Base-by-base conservation (phyloP, 768 basidiomycete species). In the Mycena vitilis region DNA sequence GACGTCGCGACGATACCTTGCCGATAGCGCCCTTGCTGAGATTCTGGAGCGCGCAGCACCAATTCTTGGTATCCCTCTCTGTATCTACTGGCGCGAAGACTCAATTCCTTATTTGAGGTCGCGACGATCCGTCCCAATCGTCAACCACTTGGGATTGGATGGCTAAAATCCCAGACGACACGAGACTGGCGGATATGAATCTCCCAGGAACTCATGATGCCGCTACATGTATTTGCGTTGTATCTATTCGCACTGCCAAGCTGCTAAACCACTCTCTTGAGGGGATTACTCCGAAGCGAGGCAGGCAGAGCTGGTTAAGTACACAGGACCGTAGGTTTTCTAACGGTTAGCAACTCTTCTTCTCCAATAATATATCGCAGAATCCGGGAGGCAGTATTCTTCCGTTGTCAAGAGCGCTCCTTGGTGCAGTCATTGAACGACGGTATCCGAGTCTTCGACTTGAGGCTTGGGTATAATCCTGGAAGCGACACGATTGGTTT, bases 121-220 rank as follows among this genome's bases (percentile, higher is more conserved):
- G 45, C 36, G 81, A 85, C 65, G 65, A 74, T 30, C 79, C 79
- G 9, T 75, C 78, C 0, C 77, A 74, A 60, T 65, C 69, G 18
- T 73, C 77, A 6, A 78, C 77, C 49, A 83, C 82, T 1, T 82
- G 78, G 71, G 73, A 85, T 65, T 85, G 84, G 85, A 85, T 86
- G 86, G 78, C 82, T 9, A 78, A 75, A 36, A 63, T 84, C 42
- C 73, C 81, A 3, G 85, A 86, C 69, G 78, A 71, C 47, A 86
- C 82, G 0, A 75, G 73, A 61, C 73, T 87, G 1, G 83, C 84
- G 11, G 80, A 82, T 47, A 83, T 86, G 82, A 86, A 85, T 69
- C 69, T 87, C n/a, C 86, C 85, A 13, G 86, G 85, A 36, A 85
- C 83, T 3, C 86, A 87, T 66, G 86, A 87, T 73, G 78, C 85